phyloP scores from a whole-genome alignment of 164 flowering plant genomes.

The Vitis cinerea region DNA sequence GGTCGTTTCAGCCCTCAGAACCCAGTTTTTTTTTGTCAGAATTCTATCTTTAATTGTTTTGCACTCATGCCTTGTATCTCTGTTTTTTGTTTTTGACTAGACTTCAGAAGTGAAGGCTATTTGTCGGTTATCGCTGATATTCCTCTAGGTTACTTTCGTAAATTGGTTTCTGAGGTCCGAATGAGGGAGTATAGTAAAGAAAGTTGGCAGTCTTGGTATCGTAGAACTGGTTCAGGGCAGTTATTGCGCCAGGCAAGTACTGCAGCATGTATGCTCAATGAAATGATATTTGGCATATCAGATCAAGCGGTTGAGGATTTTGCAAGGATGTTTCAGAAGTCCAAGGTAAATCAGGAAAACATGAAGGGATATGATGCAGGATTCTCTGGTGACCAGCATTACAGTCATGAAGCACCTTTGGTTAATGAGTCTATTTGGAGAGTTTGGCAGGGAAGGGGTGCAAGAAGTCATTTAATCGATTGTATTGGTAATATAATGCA shows the following conservation, averaged over 20 bases:
- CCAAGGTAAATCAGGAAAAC: conserved; percentile 24
- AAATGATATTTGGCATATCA: conserved; percentile 84
- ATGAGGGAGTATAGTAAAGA: conserved; percentile 53
- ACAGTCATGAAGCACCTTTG: conserved; percentile 6
- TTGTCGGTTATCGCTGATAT: conserved; percentile 62
- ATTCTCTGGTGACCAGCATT: conserved; percentile 16
- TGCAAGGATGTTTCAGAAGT: conserved; percentile 41
- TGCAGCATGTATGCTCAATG: conserved; percentile 81
- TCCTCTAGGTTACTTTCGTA: conserved; percentile 64
- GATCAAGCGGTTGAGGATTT: conserved; percentile 48
- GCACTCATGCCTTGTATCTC: conserved; percentile 2
- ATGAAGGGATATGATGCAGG: conserved; percentile 13
- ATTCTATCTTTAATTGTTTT: neutral
- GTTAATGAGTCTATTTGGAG: conserved; percentile 42
- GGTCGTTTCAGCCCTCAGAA: conserved; percentile 42
- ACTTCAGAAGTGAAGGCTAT: conserved; percentile 43
- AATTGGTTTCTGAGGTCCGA: conserved; percentile 68
- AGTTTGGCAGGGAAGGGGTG: conserved; percentile 22
- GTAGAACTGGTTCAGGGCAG: conserved; percentile 71
- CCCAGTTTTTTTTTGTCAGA: neutral
- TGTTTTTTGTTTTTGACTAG: conserved; percentile 37
- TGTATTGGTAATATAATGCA: conserved; percentile 80
- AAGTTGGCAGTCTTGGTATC: conserved; percentile 85
- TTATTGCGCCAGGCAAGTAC: conserved; percentile 84
- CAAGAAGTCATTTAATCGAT: conserved; percentile 53